phyloP scores from a whole-genome alignment of 306 rosid species.

The Glycyrrhiza uralensis region DNA sequence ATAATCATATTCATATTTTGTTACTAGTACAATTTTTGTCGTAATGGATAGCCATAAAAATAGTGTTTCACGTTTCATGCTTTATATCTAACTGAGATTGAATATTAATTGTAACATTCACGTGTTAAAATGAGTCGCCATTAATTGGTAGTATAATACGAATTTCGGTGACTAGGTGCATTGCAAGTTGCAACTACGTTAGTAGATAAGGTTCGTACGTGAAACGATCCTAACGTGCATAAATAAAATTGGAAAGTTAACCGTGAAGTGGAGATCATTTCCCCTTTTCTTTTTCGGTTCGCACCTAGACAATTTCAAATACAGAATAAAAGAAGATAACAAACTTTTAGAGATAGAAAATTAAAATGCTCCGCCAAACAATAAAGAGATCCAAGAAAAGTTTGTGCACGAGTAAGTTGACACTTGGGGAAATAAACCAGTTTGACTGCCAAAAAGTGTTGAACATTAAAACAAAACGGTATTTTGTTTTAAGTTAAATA shows the following conservation, averaged over 20 bases:
- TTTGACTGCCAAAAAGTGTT: neutral
- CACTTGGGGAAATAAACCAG: neutral
- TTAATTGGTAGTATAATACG: neutral
- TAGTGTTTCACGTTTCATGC: too few relatives aligned
- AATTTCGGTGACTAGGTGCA: neutral
- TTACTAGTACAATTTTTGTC: neutral
- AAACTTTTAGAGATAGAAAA: neutral
- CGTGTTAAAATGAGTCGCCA: slow-evolving; percentile 1
- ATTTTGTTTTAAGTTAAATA: neutral
- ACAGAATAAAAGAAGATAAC: neutral
- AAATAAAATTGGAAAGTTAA: neutral
- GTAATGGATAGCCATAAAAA: neutral
- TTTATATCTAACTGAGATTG: neutral
- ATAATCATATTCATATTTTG: neutral
- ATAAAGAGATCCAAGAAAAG: neutral
- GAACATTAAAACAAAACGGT: neutral
- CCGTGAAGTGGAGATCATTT: neutral
- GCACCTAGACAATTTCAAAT: neutral
- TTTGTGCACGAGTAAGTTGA: neutral
- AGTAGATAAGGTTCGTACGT: neutral
- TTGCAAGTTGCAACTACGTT: too few relatives aligned
- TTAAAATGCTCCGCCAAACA: neutral
- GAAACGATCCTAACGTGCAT: neutral
- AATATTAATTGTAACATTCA: slow-evolving; percentile 7
- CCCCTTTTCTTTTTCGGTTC: neutral